phyloP scores from a whole-genome alignment of 2,329 filamentous ascomycete species.

The Fusarium tuaranense region DNA sequence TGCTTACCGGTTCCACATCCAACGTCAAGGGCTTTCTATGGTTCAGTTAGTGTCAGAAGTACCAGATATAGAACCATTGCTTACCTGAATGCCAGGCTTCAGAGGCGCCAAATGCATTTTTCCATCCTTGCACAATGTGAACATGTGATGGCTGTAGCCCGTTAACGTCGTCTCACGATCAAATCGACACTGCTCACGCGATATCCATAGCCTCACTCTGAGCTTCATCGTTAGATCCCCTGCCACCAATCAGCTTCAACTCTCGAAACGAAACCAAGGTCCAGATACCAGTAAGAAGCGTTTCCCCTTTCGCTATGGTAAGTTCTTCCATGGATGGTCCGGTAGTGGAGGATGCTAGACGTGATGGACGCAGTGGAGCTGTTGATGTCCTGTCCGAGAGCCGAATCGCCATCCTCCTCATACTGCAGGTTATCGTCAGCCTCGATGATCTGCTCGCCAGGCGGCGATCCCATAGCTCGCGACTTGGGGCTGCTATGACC shows the following conservation, averaged over 20 bases:
- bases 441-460: not conserved
- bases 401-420: slow-evolving; percentile 19
- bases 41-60: not conserved
- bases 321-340: slow-evolving; percentile 37
- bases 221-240: slow-evolving; percentile 36
- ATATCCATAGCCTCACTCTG: slow-evolving; percentile 40
- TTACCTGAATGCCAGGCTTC: slow-evolving; percentile 42
- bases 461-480: not conserved
- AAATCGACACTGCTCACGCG: not conserved
- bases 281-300: slow-evolving; percentile 38
- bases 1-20: slow-evolving; percentile 65
- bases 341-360: slow-evolving; percentile 38
- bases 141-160: slow-evolving; percentile 11
- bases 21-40: slow-evolving; percentile 55
- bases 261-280: not conserved
- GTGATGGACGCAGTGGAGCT: slow-evolving; percentile 41
- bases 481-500: not conserved
- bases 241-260: not conserved
- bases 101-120: slow-evolving; percentile 30
- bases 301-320: slow-evolving; percentile 38
- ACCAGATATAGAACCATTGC: accelerated
- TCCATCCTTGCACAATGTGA: slow-evolving; percentile 17
- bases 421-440: not conserved
- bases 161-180: not conserved
- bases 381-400: slow-evolving; percentile 23